These are phyloP conservation scores for Skeletonema marinoi DNA, from an alignment of 108 stramenopile species.

Conservation along the genomic window DNA sequence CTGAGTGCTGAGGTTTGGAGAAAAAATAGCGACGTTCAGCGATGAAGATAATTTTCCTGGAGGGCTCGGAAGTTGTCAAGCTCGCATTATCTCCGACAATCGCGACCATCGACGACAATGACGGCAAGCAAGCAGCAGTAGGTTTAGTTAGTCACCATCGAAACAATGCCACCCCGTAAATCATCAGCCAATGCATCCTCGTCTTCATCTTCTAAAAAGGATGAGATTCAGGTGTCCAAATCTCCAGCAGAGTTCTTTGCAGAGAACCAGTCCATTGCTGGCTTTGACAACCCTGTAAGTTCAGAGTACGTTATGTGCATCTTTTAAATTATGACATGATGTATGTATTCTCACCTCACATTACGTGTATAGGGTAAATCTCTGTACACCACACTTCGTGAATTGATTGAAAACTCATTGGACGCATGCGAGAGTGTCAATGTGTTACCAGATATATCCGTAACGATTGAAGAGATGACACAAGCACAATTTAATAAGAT, in stretches of 20 bases:
- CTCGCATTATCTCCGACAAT: no score
- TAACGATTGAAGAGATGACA: slow-evolving; percentile 89
- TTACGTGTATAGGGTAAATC: slow-evolving; percentile 69
- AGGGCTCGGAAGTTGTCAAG: no score
- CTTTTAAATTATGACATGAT: neutral
- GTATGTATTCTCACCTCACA: neutral
- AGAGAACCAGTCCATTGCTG: slow-evolving; percentile 96
- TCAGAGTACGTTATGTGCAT: neutral
- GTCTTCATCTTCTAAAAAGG: slow-evolving; percentile 17
- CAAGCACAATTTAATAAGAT: slow-evolving; percentile 81
- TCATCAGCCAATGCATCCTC: neutral
- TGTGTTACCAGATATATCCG: slow-evolving; percentile 77
- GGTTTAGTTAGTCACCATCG: neutral
- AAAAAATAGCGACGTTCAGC: no score
- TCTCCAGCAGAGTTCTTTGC: slow-evolving; percentile 97
- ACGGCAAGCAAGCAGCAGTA: neutral
- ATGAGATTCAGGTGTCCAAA: slow-evolving; percentile 82
- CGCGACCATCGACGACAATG: no score
- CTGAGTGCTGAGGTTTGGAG: no score
- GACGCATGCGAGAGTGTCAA: slow-evolving; percentile 93
- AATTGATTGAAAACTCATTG: slow-evolving; percentile 91
- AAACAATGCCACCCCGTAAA: neutral
- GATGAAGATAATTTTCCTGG: no score
- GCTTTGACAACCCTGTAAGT: slow-evolving; percentile 88
- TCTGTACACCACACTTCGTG: slow-evolving; percentile 94